A percentile compares a stretch with the other conserved stretches of the same genome.
Evolutionary conservation across 768 basidiomycete species (phyloP).

Genomic region (Russula sp.): DNA sequence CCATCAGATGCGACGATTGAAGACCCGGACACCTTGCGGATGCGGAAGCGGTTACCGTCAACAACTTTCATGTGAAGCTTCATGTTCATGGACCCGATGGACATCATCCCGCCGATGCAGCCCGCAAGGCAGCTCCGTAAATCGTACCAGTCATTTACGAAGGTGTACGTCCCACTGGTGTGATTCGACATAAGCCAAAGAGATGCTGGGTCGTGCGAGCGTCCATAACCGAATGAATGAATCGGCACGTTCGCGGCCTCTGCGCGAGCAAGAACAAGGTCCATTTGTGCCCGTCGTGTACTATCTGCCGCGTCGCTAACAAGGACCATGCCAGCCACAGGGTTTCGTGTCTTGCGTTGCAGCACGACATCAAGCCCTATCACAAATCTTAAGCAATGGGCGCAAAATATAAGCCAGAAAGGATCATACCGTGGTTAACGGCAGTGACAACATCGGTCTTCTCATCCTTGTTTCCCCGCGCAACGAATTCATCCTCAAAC

Average conservation of each 20-base stretch:
- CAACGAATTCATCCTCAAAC: conserved; percentile 46
- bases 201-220: conserved; percentile 94
- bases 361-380: conserved; percentile 71
- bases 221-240: conserved; percentile 94
- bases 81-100: conserved; percentile 87
- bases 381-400: not conserved
- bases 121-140: conserved; percentile 89
- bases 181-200: conserved; percentile 99
- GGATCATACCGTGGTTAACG: conserved; percentile 79
- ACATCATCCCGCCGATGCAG: conserved; percentile 94
- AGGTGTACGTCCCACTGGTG: conserved; percentile 95
- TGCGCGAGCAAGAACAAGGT: conserved; percentile 91
- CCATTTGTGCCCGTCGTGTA: conserved; percentile 94
- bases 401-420: not conserved
- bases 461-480: conserved; percentile 77
- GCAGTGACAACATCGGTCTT: conserved; percentile 97
- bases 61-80: conserved; percentile 93
- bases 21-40: conserved; percentile 88
- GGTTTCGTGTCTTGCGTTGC: conserved; percentile 88
- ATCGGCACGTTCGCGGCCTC: conserved; percentile 97
- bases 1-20: conserved; percentile 89
- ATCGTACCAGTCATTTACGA: conserved; percentile 97
- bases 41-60: conserved; percentile 83
- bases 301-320: conserved; percentile 91
- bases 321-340: conserved; percentile 85